Evolutionary conservation across 176 grass and related monocot genomes (phyloP).

Genomic region (Bromus sterilis): DNA sequence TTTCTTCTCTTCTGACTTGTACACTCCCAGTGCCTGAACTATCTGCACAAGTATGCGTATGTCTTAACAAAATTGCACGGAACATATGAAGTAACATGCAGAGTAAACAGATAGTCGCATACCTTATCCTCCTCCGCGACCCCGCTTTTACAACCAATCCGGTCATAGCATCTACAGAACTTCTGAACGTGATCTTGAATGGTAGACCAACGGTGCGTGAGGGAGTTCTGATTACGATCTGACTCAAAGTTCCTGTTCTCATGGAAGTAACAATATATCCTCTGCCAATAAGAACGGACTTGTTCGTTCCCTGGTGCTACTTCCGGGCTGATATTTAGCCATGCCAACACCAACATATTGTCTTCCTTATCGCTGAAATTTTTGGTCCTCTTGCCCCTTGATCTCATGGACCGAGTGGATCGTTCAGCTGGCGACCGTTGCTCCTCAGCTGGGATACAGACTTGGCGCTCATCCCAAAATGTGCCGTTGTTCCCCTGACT

Average conservation of each 20-base stretch:
- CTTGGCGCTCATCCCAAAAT: background rate
- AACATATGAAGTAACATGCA: background rate
- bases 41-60: background rate
- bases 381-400: background rate
- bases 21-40: background rate
- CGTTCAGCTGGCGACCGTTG: background rate
- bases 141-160: background rate
- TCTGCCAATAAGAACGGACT: background rate
- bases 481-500: background rate
- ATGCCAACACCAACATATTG: background rate
- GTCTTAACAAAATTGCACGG: background rate
- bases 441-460: background rate
- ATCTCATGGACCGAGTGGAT: background rate
- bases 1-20: slow-evolving; percentile 3
- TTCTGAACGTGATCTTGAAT: background rate
- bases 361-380: slow-evolving; percentile 2
- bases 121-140: background rate
- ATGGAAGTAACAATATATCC: background rate
- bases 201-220: background rate
- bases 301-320: background rate
- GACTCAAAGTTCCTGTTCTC: slow-evolving; percentile 10
- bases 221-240: background rate
- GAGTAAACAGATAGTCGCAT: background rate
- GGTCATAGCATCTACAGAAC: background rate
- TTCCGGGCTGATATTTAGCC: background rate